Percentiles rank a stretch among this genome's conserved stretches.
Conservation (phyloP, 495 filamentous ascomycete genomes). For the Talaromyces liani region DNA sequence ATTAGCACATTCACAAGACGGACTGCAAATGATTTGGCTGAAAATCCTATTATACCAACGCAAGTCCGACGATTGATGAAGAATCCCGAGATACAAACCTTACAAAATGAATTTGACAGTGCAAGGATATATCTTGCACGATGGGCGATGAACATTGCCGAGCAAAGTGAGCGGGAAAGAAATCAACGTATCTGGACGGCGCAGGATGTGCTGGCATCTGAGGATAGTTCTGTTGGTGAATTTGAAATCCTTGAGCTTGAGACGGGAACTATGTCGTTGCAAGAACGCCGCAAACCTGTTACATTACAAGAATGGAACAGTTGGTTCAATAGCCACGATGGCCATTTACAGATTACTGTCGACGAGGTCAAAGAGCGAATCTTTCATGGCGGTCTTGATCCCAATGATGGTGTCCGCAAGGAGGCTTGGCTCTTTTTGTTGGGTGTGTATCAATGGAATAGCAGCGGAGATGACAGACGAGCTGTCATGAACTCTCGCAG, state of each 20-base stretch:
- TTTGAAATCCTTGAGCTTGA: conserved; percentile 91
- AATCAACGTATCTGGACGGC: conserved; percentile 87
- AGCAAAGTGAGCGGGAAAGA: conserved; percentile 83
- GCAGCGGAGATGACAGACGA: conserved; percentile 69
- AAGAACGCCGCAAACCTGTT: conserved; percentile 68
- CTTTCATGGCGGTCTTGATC: conserved; percentile 88
- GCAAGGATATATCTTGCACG: conserved; percentile 87
- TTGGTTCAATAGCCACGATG: conserved; percentile 71
- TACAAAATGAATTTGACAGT: conserved; percentile 96
- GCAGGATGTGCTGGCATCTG: conserved; percentile 84
- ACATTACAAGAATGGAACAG: conserved; percentile 78
- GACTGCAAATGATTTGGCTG: conserved; percentile 84
- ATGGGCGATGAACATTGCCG: conserved; percentile 98
- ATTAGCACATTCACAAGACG: conserved; percentile 92
- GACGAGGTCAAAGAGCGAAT: conserved; percentile 94
- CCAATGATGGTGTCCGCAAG: conserved; percentile 85
- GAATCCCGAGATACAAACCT: conserved; percentile 89
- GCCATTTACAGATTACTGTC: conserved; percentile 65
- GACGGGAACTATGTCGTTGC: conserved; percentile 57
- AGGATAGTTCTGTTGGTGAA: conserved; percentile 87
- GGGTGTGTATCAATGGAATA: conserved; percentile 87
- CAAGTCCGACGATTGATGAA: conserved; percentile 78
- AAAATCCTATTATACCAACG: conserved; percentile 80
- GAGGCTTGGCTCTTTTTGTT: conserved; percentile 95
- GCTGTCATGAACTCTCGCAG: conserved; percentile 75